These are phyloP conservation scores for Cadophora luteo-olivacea DNA, from an alignment of 2,329 filamentous ascomycete genomes.

Conservation along the genomic window DNA sequence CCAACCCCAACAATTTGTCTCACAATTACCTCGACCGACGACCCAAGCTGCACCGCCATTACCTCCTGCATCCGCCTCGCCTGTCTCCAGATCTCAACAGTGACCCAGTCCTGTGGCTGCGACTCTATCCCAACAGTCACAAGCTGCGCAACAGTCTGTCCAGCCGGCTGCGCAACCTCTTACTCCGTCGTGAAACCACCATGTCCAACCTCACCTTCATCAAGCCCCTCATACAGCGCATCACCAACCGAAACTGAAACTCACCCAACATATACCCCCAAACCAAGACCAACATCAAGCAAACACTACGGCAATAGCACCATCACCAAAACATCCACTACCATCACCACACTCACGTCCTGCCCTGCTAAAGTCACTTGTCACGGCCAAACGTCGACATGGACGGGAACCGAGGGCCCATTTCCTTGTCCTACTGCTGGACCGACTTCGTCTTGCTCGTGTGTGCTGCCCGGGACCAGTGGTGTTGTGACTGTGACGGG, in stretches of 20 bases:
- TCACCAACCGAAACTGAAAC: background rate
- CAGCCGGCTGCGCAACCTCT: background rate
- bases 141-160: background rate
- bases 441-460: conserved; percentile 10
- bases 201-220: background rate
- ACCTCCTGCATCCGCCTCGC: background rate
- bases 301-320: conserved; percentile 1
- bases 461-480: conserved; percentile 10
- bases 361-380: conserved; percentile 19
- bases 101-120: background rate
- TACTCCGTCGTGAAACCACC: background rate
- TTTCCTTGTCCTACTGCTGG: conserved; percentile 10
- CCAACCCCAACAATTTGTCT: background rate
- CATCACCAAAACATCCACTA: conserved; percentile 4
- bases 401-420: conserved; percentile 19
- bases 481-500: conserved; percentile 18
- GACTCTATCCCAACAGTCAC: background rate
- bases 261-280: background rate
- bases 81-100: background rate
- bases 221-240: background rate
- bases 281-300: background rate
- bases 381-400: conserved; percentile 20
- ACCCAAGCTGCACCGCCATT: background rate
- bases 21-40: background rate
- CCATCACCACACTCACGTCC: conserved; percentile 16